phyloP scores from a whole-genome alignment of 2,329 filamentous ascomycete genomes.

The Stemphylium lycopersici region DNA sequence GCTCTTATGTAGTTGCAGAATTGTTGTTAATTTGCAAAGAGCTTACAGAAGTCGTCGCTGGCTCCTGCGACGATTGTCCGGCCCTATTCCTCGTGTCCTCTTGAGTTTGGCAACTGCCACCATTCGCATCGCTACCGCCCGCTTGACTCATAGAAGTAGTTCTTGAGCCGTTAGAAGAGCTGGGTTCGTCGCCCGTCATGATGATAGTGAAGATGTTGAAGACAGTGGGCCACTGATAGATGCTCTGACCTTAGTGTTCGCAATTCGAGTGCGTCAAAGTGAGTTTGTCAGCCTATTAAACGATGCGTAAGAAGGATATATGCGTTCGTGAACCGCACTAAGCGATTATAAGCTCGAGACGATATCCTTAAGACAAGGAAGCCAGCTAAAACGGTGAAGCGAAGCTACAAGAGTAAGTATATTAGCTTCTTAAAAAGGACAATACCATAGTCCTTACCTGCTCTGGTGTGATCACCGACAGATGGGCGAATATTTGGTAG shows the following conservation, averaged over 20 bases:
- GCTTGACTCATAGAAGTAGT: neutral
- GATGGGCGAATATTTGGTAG: too few relatives aligned
- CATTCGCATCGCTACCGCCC: neutral
- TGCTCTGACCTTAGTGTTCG: neutral
- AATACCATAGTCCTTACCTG: too few relatives aligned
- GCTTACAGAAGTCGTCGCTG: neutral
- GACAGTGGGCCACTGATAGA: neutral
- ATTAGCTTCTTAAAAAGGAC: too few relatives aligned
- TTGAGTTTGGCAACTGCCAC: neutral
- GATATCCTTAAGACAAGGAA: too few relatives aligned
- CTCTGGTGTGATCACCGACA: too few relatives aligned
- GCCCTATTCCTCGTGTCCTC: neutral
- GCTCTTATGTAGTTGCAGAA: neutral
- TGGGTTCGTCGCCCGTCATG: neutral
- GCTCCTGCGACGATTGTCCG: neutral
- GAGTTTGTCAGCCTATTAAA: too few relatives aligned
- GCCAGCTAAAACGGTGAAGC: too few relatives aligned
- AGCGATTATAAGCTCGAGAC: too few relatives aligned
- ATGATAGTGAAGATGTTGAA: neutral
- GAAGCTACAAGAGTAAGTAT: too few relatives aligned
- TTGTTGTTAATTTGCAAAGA: neutral
- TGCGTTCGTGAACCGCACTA: too few relatives aligned
- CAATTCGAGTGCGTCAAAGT: neutral
- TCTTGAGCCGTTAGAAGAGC: neutral
- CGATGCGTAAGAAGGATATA: too few relatives aligned